Evolutionary conservation across 352 stramenopile species (phyloP).

Genomic region (Aphanomyces astaci): DNA sequence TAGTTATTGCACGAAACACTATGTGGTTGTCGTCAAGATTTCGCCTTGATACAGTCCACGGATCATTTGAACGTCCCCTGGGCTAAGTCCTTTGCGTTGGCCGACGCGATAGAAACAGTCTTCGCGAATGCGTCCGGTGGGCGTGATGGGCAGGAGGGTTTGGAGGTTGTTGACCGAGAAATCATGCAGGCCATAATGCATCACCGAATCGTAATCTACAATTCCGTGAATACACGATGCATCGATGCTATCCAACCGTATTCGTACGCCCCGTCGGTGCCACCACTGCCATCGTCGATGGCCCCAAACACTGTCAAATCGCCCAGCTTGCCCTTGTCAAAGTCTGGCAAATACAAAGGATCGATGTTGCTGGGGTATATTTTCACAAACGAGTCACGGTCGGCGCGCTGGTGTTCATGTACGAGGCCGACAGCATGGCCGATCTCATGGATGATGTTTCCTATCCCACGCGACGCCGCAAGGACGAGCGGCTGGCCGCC

Average conservation of each 20-base stretch:
- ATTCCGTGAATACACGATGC: background rate
- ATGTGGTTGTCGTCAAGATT: background rate
- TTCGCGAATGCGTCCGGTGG: background rate
- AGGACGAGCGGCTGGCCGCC: background rate
- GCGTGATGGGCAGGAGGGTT: background rate
- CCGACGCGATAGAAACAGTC: constrained; percentile 8
- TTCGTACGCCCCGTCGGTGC: background rate
- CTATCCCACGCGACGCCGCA: background rate
- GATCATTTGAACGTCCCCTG: constrained; percentile 9
- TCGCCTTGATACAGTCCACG: constrained; percentile 3
- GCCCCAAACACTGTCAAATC: background rate
- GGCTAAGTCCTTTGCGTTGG: constrained; percentile 1
- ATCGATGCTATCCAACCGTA: background rate
- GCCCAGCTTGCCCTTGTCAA: background rate
- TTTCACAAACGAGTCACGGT: constrained; percentile 2
- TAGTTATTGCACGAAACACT: too few species aligned
- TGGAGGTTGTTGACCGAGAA: constrained; percentile 9
- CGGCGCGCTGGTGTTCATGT: constrained; percentile 11
- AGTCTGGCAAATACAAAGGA: constrained; percentile 5
- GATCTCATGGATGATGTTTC: constrained; percentile 16
- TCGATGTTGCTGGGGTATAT: constrained; percentile 7
- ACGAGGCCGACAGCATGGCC: constrained; percentile 11
- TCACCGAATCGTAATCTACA: constrained; percentile 15
- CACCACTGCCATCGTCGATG: constrained; percentile 1
- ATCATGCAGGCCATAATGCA: constrained; percentile 9